These are phyloP conservation scores for Silene coronaria DNA, from an alignment of 179 eudicot genomes.

Conservation along the genomic window DNA sequence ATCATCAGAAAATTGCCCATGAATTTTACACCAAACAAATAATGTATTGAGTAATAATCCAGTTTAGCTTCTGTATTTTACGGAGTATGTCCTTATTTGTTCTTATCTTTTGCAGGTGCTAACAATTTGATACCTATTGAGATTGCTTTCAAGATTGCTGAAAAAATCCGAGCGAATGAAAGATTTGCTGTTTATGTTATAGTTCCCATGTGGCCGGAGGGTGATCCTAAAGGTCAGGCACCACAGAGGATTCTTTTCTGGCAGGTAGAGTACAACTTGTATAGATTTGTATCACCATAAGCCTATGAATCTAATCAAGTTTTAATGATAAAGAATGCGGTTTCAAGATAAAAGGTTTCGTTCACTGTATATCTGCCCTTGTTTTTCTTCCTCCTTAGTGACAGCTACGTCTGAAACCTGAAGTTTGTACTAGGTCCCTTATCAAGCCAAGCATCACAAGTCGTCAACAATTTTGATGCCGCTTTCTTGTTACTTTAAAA, in stretches of 20 bases:
- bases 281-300: background rate
- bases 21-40: no score
- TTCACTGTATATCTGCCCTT: no score
- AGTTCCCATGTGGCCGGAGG: conserved; percentile 96
- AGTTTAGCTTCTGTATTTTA: no score
- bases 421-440: no score
- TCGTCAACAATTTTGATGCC: no score
- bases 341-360: background rate
- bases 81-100: background rate
- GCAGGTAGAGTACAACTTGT: conserved; percentile 53
- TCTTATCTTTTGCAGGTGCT: conserved; percentile 49
- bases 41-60: no score
- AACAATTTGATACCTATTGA: conserved; percentile 81
- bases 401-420: no score
- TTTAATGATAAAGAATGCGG: background rate
- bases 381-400: no score
- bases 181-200: conserved; percentile 72
- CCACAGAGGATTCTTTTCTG: conserved; percentile 72
- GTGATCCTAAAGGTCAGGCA: conserved; percentile 68
- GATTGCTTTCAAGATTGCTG: conserved; percentile 69
- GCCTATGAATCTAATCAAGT: background rate
- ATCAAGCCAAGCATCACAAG: no score
- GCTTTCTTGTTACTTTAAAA: no score
- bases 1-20: no score
- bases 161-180: conserved; percentile 62